A percentile compares a stretch with the other conserved stretches of the same genome.
Conservation (phyloP, 352 stramenopile genomes). For the Aphanomyces invadans region DNA sequence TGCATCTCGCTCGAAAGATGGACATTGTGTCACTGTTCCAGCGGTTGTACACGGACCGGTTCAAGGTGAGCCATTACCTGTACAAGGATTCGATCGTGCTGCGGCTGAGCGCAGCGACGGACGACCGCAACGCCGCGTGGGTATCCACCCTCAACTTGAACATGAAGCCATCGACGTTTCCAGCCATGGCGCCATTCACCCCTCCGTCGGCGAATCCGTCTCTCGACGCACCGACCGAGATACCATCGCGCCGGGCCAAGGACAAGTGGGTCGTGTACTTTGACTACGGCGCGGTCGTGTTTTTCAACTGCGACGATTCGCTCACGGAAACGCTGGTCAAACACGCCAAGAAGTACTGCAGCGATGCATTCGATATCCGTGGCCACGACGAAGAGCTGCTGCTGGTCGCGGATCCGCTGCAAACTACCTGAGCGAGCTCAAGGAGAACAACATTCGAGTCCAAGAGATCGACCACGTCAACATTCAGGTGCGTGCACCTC, state of each 20-base stretch:
- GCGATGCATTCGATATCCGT: conserved; percentile 67
- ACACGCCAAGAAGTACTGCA: conserved; percentile 67
- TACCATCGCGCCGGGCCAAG: conserved; percentile 65
- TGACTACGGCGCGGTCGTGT: conserved; percentile 88
- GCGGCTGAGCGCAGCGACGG: conserved; percentile 38
- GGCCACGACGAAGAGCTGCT: conserved; percentile 74
- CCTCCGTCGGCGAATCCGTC: background rate
- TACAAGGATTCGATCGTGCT: conserved; percentile 79
- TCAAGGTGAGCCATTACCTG: conserved; percentile 72
- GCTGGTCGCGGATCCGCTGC: conserved; percentile 52
- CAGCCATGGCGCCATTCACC: conserved; percentile 14
- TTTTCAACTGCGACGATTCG: conserved; percentile 85
- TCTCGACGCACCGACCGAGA: conserved; percentile 43
- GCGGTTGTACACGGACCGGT: conserved; percentile 79
- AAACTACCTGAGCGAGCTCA: conserved; percentile 71
- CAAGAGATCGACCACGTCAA: conserved; percentile 78
- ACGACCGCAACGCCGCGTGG: conserved; percentile 10
- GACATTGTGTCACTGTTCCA: conserved; percentile 80
- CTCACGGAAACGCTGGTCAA: conserved; percentile 67
- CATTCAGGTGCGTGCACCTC: conserved; percentile 44
- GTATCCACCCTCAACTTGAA: conserved; percentile 9
- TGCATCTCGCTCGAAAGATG: conserved; percentile 80
- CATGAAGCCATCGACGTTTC: conserved; percentile 12
- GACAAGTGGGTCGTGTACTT: conserved; percentile 92
- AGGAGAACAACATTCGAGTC: conserved; percentile 76